Conservation (phyloP, 441 rosid genomes). For the Viola pubescens region DNA sequence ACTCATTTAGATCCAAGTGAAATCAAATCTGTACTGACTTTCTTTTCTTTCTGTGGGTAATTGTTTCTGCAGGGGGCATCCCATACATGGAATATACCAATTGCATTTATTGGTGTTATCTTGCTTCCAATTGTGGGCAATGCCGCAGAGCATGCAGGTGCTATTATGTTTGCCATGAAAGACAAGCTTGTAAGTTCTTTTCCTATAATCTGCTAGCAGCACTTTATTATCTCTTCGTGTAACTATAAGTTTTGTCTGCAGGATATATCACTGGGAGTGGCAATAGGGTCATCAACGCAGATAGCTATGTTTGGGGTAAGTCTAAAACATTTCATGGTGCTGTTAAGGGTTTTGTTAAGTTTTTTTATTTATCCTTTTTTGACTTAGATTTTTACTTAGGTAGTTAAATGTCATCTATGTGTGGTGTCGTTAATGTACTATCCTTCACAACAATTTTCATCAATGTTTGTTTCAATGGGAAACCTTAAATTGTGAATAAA, state of each 20-base stretch:
- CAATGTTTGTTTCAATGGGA: too few relatives aligned
- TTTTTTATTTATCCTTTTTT: not conserved
- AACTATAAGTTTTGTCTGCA: conserved; percentile 18
- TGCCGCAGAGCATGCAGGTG: conserved; percentile 96
- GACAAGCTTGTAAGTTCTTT: conserved; percentile 71
- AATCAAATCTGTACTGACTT: not conserved
- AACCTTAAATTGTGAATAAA: too few relatives aligned
- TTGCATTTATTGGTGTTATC: conserved; percentile 87
- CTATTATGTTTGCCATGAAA: conserved; percentile 96
- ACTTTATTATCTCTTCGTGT: not conserved
- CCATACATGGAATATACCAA: conserved; percentile 61
- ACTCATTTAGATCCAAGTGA: not conserved
- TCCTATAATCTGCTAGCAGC: conserved; percentile 1
- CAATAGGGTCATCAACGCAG: conserved; percentile 95
- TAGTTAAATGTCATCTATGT: too few relatives aligned
- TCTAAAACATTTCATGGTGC: not conserved
- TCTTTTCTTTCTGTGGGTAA: conserved; percentile 1
- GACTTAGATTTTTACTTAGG: too few relatives aligned
- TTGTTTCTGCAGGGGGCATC: conserved; percentile 65
- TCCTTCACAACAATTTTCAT: too few relatives aligned
- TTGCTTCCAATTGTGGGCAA: conserved; percentile 95
- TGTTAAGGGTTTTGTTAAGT: not conserved
- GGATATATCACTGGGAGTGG: conserved; percentile 95
- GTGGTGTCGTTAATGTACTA: too few relatives aligned
- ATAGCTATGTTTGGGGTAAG: conserved; percentile 94